Evolutionary conservation across 2,329 filamentous ascomycete species (phyloP).

Genomic region (Chaetomiaceae sp.): DNA sequence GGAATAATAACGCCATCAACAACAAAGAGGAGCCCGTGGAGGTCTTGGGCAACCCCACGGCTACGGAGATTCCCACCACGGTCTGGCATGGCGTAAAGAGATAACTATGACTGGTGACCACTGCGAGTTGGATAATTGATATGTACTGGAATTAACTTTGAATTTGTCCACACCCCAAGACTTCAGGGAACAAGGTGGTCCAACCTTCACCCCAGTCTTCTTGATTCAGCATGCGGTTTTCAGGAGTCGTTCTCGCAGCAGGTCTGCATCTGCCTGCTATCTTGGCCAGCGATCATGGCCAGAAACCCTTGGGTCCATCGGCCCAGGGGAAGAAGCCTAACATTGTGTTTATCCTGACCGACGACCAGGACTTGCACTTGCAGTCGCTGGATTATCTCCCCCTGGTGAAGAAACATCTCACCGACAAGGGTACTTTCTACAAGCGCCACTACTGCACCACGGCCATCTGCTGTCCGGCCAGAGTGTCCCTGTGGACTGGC

Average conservation of each 20-base stretch:
- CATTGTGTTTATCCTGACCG: slow-evolving; percentile 59
- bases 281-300: slow-evolving; percentile 4
- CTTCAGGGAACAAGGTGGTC: too few species aligned
- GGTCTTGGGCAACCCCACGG: neutral
- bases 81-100: neutral
- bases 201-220: neutral
- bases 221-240: slow-evolving; percentile 19
- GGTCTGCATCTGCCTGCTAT: slow-evolving; percentile 17
- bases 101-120: neutral
- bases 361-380: slow-evolving; percentile 61
- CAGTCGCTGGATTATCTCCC: slow-evolving; percentile 57
- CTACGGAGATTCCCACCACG: neutral
- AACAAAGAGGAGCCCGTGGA: neutral
- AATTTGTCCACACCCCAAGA: too few species aligned
- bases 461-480: slow-evolving; percentile 58
- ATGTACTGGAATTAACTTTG: too few species aligned
- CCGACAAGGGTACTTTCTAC: slow-evolving; percentile 52
- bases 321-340: slow-evolving; percentile 40
- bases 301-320: slow-evolving; percentile 13
- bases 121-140: neutral
- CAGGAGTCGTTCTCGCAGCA: slow-evolving; percentile 13
- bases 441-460: slow-evolving; percentile 58
- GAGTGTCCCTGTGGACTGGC: slow-evolving; percentile 58
- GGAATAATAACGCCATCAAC: slow-evolving; percentile 18
- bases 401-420: slow-evolving; percentile 49